Conservation (phyloP, 768 basidiomycete genomes). For the Lactifluus hygrophoroides region DNA sequence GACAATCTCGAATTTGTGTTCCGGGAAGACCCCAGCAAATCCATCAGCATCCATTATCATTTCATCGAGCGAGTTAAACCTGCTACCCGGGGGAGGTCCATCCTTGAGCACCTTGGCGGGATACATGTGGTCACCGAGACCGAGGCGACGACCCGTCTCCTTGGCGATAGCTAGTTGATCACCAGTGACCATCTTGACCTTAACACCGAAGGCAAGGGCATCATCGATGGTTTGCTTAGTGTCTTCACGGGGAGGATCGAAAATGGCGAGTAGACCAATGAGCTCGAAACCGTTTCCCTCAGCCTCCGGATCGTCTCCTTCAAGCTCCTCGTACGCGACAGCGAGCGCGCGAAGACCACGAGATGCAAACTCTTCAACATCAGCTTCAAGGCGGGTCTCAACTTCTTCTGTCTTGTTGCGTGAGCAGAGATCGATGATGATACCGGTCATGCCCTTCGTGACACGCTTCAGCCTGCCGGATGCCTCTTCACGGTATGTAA, state of each 20-base stretch:
- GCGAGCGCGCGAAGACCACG: conserved; percentile 98
- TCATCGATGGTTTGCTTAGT: conserved; percentile 99
- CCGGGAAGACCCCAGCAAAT: conserved; percentile 98
- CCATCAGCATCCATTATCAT: conserved; percentile 99
- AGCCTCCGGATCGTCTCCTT: conserved; percentile 70
- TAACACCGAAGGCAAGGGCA: conserved; percentile 89
- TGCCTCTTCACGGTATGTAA: conserved; percentile 91
- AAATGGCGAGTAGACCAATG: conserved; percentile 94
- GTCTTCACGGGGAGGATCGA: conserved; percentile 94
- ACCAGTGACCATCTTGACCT: conserved; percentile 99
- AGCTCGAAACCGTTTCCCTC: conserved; percentile 97
- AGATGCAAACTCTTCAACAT: conserved; percentile 91
- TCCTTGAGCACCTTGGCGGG: conserved; percentile 98
- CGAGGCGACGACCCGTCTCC: conserved; percentile 97
- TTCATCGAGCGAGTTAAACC: conserved; percentile 80
- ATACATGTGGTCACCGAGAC: conserved; percentile 99
- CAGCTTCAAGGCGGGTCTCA: conserved; percentile 85
- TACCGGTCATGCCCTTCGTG: conserved; percentile 99
- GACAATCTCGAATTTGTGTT: conserved; percentile 99
- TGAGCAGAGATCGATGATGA: conserved; percentile 94
- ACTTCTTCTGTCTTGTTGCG: conserved; percentile 94
- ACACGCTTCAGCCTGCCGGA: conserved; percentile 97
- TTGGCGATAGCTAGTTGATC: conserved; percentile 99
- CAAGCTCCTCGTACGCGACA: conserved; percentile 89
- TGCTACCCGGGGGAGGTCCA: conserved; percentile 80